phyloP scores from a whole-genome alignment of 257 asterid species.

The Ilex aquifolium region DNA sequence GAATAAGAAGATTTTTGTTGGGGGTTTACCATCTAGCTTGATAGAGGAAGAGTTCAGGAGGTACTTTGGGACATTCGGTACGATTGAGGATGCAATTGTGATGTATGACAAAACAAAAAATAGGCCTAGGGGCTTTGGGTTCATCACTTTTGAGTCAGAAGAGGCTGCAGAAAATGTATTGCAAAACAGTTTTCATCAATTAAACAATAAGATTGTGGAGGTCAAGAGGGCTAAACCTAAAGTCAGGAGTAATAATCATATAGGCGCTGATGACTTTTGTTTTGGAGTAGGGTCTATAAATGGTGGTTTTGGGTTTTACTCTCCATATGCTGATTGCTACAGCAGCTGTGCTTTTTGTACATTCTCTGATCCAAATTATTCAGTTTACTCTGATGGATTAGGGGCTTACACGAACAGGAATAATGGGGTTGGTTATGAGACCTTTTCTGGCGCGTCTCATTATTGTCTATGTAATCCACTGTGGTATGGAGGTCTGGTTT shows the following conservation, averaged over 20 bases:
- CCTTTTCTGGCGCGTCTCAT: no score
- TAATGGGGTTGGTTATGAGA: no score
- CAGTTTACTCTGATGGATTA: no score
- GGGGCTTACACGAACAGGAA: no score
- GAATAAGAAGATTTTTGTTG: conserved; percentile 20
- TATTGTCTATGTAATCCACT: no score
- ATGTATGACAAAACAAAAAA: not conserved
- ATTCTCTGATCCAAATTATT: no score
- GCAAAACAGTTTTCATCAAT: not conserved
- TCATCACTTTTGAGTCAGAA: conserved; percentile 17
- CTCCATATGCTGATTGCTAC: no score
- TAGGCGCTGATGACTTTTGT: no score
- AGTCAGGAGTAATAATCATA: not conserved
- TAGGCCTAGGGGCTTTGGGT: conserved; percentile 18
- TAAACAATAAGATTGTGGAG: conserved; percentile 18
- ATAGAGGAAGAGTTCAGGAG: conserved; percentile 1
- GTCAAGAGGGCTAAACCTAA: conserved; percentile 11
- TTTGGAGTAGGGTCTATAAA: no score
- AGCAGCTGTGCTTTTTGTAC: not conserved
- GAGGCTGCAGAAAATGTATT: conserved; percentile 10
- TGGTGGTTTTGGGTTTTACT: no score
- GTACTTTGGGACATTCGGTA: conserved; percentile 15
- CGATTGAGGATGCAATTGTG: not conserved
- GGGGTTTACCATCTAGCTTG: conserved; percentile 19
- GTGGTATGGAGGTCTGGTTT: no score